Conservation (phyloP, 768 basidiomycete species). For the Rhizopogon sp. region DNA sequence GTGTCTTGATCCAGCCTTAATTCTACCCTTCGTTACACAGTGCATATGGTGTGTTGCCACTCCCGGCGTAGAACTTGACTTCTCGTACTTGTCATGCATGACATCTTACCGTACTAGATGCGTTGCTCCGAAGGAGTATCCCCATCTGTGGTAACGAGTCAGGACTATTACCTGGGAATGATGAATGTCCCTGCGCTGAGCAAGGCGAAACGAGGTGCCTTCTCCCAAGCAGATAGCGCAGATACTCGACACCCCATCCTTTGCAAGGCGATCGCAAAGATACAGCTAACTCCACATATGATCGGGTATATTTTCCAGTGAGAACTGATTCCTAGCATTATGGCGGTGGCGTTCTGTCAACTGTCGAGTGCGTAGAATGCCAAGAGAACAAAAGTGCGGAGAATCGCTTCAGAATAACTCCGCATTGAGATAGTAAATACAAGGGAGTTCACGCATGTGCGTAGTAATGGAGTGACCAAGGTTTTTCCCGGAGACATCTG, state of each 20-base stretch:
- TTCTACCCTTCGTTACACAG: neutral
- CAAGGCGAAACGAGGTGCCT: slow-evolving; percentile 59
- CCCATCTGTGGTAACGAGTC: slow-evolving; percentile 38
- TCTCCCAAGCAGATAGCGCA: slow-evolving; percentile 40
- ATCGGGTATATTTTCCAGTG: slow-evolving; percentile 99
- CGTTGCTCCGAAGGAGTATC: neutral
- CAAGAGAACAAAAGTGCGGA: slow-evolving; percentile 73
- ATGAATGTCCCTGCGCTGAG: slow-evolving; percentile 69
- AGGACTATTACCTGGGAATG: slow-evolving; percentile 10
- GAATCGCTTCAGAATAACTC: slow-evolving; percentile 89
- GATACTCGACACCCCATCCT: slow-evolving; percentile 20
- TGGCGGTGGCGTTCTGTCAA: slow-evolving; percentile 61
- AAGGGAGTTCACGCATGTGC: slow-evolving; percentile 75
- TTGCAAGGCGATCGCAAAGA: slow-evolving; percentile 29
- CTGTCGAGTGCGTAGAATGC: slow-evolving; percentile 52
- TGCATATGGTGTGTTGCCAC: neutral
- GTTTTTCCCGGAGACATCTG: slow-evolving; percentile 4
- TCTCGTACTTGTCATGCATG: too few relatives aligned
- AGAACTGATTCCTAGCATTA: slow-evolving; percentile 74
- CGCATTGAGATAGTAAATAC: slow-evolving; percentile 96
- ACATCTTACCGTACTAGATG: neutral
- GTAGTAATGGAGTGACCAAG: neutral
- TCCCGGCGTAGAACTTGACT: neutral
- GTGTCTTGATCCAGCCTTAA: slow-evolving; percentile 18
- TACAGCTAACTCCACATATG: slow-evolving; percentile 79